Evolutionary conservation across 805 yeast genomes (phyloP).

Genomic region (Pichia nanzhaoensis): DNA sequence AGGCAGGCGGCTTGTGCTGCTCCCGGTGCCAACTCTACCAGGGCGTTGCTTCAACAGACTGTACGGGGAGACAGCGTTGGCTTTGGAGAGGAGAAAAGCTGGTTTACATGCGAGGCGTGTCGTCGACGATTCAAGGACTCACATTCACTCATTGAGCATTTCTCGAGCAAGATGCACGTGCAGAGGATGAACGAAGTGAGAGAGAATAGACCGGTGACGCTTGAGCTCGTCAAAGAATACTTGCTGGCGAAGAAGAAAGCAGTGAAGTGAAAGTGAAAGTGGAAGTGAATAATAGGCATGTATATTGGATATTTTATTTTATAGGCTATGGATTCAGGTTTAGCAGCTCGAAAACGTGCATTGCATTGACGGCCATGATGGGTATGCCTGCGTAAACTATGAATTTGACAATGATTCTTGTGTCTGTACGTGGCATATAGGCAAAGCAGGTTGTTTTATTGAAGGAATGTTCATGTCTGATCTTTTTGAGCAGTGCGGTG

Average conservation of each 20-base stretch:
- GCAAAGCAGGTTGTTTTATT: conserved; percentile 34
- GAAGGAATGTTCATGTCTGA: not conserved
- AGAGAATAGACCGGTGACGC: conserved; percentile 33
- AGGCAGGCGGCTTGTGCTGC: too few species aligned
- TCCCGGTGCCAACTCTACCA: too few species aligned
- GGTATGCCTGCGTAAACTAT: conserved; percentile 81
- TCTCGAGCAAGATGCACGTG: conserved; percentile 67
- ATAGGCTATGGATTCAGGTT: not conserved
- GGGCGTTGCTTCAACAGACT: too few species aligned
- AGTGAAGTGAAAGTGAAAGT: too few species aligned
- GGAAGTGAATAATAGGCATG: too few species aligned
- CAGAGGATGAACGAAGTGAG: conserved; percentile 32
- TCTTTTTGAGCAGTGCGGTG: conserved; percentile 12
- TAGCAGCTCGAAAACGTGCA: not conserved
- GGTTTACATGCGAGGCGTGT: conserved; percentile 81
- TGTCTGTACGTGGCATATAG: conserved; percentile 57
- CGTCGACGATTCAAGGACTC: conserved; percentile 77
- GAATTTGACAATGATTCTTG: conserved; percentile 70
- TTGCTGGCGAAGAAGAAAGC: not conserved
- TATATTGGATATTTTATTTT: too few species aligned
- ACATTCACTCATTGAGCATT: conserved; percentile 73
- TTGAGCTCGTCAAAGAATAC: conserved; percentile 39
- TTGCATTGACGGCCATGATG: conserved; percentile 27
- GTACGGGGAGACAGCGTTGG: too few species aligned
- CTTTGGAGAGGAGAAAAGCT: conserved; percentile 44